Base-by-base conservation (phyloP, 2,329 filamentous ascomycete species). In the Cladosporium velox region DNA sequence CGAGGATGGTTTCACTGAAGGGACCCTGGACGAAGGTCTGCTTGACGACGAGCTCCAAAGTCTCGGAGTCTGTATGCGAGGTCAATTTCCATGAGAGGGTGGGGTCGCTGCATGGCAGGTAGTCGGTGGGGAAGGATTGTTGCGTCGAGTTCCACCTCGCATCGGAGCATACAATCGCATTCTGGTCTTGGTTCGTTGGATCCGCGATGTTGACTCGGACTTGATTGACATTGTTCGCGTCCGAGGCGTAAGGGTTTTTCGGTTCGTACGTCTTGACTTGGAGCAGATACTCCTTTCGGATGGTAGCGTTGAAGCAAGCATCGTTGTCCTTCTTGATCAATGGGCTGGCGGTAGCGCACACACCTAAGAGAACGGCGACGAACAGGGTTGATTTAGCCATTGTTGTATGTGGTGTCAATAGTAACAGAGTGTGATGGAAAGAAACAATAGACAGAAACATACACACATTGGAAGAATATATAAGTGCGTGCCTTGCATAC, bases 311-410 rank as follows among this genome's bases (percentile, higher is more conserved):
- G 21, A 58, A 58, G 55, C 55, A 58, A 38, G 30, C n/a, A 7
- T 5, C 28, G 28, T 57, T 38, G 30, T 57, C 54, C 18, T 57
- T 57, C 30, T 24, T 57, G 32, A 24, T 21, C 55, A 58, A 58
- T 38, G 55, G 55, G 55, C 34, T 58, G 55, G 55, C 54, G n/a
- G 30, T 34, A 58, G 55, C 55, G 41, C 55, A 58, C 32, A 28
- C 34, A 6, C 32, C 34, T 11, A 26, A 41, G 55, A 58, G 30
- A 41, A 32, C 34, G n/a, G 55, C 14, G 30, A 34, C 55, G 18
- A 58, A 58, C 11, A 58, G 55, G 10, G 28, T 41, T 24, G 21
- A 18, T 15, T 26, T 41, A 28, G 38, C 55, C 55, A 58, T 58
- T 58, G 55, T 28, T 24, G 55, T 28, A 21, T 41, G 21, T 28